Conservation (phyloP, 1,284 basidiomycete species). For the Bjerkandera adusta region DNA sequence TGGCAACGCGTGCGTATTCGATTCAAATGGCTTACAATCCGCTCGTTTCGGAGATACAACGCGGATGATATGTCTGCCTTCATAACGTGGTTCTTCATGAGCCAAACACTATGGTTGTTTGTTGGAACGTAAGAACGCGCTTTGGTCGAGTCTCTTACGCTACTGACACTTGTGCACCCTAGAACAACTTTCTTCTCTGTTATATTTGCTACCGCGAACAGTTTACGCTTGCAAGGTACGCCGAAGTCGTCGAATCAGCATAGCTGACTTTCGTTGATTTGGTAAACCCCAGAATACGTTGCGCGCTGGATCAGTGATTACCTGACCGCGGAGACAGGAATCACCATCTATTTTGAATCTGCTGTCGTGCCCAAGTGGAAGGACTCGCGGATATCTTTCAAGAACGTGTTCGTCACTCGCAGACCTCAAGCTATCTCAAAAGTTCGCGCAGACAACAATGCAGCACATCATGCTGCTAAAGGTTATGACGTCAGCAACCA, state of each 20-base stretch:
- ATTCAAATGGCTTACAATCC: slow-evolving; percentile 98
- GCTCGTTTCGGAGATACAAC: slow-evolving; percentile 94
- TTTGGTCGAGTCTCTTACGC: slow-evolving; percentile 16
- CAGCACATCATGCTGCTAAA: slow-evolving; percentile 52
- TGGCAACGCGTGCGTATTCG: slow-evolving; percentile 89
- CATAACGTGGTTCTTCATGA: slow-evolving; percentile 91
- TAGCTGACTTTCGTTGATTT: not conserved
- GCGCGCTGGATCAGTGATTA: slow-evolving; percentile 92
- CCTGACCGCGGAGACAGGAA: slow-evolving; percentile 89
- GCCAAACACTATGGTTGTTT: slow-evolving; percentile 91
- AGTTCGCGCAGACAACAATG: slow-evolving; percentile 19
- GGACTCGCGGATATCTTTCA: slow-evolving; percentile 93
- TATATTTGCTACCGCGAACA: slow-evolving; percentile 87
- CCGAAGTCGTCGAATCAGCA: not conserved
- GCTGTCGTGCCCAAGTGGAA: slow-evolving; percentile 99
- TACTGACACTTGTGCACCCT: too few relatives aligned
- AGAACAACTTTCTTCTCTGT: slow-evolving; percentile 97
- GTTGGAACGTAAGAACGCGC: slow-evolving; percentile 80
- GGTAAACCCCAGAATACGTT: slow-evolving; percentile 70
- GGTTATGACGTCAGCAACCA: slow-evolving; percentile 77
- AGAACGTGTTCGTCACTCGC: slow-evolving; percentile 93
- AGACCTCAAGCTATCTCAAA: slow-evolving; percentile 45
- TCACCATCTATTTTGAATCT: slow-evolving; percentile 95
- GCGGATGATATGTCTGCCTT: slow-evolving; percentile 98
- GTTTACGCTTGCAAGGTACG: slow-evolving; percentile 83